Evolutionary conservation across 116 monocot species (phyloP).

Genomic region (Posidonia oceanica): DNA sequence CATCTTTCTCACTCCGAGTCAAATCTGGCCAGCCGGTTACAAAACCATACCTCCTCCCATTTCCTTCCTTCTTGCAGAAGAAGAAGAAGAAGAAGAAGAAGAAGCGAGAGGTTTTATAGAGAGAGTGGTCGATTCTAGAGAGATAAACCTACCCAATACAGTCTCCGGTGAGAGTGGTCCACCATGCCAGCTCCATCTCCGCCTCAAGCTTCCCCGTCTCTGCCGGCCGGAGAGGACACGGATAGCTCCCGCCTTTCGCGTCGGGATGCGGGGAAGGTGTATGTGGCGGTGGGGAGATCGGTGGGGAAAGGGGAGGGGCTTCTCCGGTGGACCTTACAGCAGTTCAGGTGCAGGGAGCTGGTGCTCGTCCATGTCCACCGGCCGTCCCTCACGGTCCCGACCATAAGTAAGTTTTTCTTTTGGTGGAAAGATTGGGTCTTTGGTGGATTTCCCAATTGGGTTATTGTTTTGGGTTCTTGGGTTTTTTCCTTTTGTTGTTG

Average conservation of each 20-base stretch:
- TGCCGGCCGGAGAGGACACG: background rate
- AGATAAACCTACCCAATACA: too few relatives aligned
- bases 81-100: too few relatives aligned
- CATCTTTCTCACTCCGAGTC: too few relatives aligned
- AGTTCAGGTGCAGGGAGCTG: slow-evolving; percentile 42
- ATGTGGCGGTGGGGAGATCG: slow-evolving; percentile 76
- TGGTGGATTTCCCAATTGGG: background rate
- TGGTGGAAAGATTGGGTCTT: background rate
- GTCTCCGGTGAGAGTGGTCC: too few relatives aligned
- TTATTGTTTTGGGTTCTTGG: too few relatives aligned
- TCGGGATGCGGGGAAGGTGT: slow-evolving; percentile 8
- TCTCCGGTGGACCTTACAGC: slow-evolving; percentile 49
- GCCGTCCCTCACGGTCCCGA: slow-evolving; percentile 62
- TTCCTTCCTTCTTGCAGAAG: too few relatives aligned
- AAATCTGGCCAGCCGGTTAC: too few relatives aligned
- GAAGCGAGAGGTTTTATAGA: too few relatives aligned
- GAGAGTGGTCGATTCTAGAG: too few relatives aligned
- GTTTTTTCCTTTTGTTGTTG: too few relatives aligned
- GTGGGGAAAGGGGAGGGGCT: slow-evolving; percentile 47
- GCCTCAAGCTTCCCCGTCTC: background rate
- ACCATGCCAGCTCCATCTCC: background rate
- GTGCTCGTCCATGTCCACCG: slow-evolving; percentile 63
- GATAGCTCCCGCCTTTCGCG: background rate
- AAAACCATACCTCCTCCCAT: too few relatives aligned
- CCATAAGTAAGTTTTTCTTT: slow-evolving; percentile 32